Evolutionary conservation across 805 yeast genomes (phyloP).

Genomic region (Wickerhamiella brachini): DNA sequence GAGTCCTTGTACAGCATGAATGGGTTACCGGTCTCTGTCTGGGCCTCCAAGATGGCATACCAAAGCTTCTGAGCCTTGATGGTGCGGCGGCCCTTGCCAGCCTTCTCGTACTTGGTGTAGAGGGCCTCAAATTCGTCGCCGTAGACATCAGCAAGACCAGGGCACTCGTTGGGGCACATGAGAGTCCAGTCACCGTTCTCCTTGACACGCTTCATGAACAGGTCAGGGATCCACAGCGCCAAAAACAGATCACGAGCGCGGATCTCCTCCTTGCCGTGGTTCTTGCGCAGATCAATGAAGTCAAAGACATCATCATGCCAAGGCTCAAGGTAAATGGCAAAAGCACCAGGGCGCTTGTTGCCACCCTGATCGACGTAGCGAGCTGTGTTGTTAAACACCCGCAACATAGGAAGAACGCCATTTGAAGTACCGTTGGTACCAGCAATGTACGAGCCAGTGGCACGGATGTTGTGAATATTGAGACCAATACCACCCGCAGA

Average conservation of each 20-base stretch:
- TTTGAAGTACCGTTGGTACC: constrained; percentile 88
- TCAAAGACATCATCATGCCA: constrained; percentile 93
- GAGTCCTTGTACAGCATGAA: constrained; percentile 90
- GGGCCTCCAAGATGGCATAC: constrained; percentile 80
- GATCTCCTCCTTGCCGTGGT: constrained; percentile 87
- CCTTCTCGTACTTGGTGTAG: constrained; percentile 58
- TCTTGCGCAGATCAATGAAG: constrained; percentile 73
- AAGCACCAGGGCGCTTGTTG: constrained; percentile 95
- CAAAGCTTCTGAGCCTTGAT: constrained; percentile 83
- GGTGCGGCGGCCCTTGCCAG: constrained; percentile 48
- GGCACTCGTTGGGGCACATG: constrained; percentile 80
- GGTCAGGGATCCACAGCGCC: constrained; percentile 90
- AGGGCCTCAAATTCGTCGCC: constrained; percentile 72
- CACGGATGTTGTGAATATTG: constrained; percentile 75
- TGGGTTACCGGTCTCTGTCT: constrained; percentile 94
- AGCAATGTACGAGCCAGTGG: constrained; percentile 75
- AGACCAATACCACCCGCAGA: constrained; percentile 94
- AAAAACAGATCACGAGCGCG: constrained; percentile 88
- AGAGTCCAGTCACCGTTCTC: constrained; percentile 70
- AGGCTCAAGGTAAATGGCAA: constrained; percentile 86
- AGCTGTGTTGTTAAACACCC: constrained; percentile 92
- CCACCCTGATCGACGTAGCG: constrained; percentile 98
- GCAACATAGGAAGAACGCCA: constrained; percentile 91
- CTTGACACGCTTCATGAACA: constrained; percentile 86
- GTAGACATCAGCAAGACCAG: constrained; percentile 67